phyloP scores from a whole-genome alignment of 106 monocot species.

The Hemerocallis citrina region DNA sequence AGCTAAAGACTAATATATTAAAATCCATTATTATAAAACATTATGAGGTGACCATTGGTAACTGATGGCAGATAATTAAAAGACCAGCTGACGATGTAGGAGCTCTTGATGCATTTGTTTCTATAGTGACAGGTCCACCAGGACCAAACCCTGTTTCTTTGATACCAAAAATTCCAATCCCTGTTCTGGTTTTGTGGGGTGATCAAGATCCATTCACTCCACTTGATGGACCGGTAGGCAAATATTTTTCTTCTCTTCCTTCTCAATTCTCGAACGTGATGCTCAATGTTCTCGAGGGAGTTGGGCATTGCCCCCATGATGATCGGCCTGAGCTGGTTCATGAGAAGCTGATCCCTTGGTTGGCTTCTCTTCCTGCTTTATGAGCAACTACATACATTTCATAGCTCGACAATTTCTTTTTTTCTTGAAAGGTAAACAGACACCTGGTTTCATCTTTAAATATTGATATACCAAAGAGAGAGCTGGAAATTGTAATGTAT shows the following conservation, averaged over 20 bases:
- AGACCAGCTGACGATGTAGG: conserved; percentile 72
- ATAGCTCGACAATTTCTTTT: too few relatives aligned
- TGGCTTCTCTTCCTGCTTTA: conserved; percentile 33
- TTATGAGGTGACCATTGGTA: background rate
- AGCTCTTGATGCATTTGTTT: conserved; percentile 91
- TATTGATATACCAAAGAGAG: too few relatives aligned
- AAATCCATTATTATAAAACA: too few relatives aligned
- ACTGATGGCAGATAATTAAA: conserved; percentile 54
- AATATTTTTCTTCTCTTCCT: conserved; percentile 76
- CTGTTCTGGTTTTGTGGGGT: conserved; percentile 84
- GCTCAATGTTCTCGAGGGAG: conserved; percentile 60
- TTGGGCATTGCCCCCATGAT: conserved; percentile 96
- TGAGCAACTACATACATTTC: background rate
- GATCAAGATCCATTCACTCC: conserved; percentile 89
- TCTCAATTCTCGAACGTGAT: conserved; percentile 49
- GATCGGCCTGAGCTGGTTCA: conserved; percentile 83
- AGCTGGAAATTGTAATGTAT: too few relatives aligned
- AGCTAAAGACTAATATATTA: too few relatives aligned
- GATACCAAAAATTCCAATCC: conserved; percentile 62
- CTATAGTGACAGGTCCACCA: conserved; percentile 86
- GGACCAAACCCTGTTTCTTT: conserved; percentile 78
- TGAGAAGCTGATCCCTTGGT: conserved; percentile 80
- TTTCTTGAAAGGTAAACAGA: too few relatives aligned
- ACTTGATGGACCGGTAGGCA: conserved; percentile 90
- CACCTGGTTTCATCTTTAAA: too few relatives aligned